These are phyloP conservation scores for Zygotorulaspora danielsina DNA, from an alignment of 805 yeast species.

Conservation along the genomic window DNA sequence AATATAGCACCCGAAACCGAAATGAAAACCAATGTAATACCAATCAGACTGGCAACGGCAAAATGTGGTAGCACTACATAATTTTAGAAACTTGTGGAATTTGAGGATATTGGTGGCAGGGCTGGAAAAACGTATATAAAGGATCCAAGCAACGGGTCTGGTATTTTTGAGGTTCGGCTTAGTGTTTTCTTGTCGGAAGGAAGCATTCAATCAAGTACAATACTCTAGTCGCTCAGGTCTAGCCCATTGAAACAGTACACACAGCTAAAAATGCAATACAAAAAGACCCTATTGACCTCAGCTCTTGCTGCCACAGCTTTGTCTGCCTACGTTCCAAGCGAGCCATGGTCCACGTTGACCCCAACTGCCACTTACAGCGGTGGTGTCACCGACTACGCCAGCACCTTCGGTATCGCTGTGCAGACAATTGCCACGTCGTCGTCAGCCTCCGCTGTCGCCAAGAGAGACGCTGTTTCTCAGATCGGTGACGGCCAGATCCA, in stretches of 20 bases:
- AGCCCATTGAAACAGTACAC: too few species aligned
- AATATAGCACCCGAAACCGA: neutral
- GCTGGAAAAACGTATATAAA: conserved; percentile 2
- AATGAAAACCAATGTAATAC: too few species aligned
- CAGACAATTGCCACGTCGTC: conserved; percentile 43
- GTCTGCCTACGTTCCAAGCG: conserved; percentile 63
- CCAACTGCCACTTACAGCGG: conserved; percentile 53
- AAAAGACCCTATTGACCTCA: conserved; percentile 37
- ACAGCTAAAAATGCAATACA: conserved; percentile 47
- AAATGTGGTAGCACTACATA: too few species aligned
- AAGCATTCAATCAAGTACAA: conserved; percentile 1
- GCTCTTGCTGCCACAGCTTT: conserved; percentile 46
- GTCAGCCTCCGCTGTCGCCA: conserved; percentile 34
- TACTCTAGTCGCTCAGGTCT: conserved; percentile 1
- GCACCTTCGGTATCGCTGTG: conserved; percentile 66
- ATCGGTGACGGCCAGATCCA: conserved; percentile 43
- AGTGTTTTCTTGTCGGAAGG: neutral
- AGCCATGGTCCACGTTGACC: conserved; percentile 69
- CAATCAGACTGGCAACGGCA: too few species aligned
- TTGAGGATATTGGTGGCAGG: neutral
- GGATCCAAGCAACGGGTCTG: neutral
- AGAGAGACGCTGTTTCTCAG: conserved; percentile 40
- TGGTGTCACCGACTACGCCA: conserved; percentile 52
- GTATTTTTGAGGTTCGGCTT: neutral
- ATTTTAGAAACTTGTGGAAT: neutral